Conservation (phyloP, 805 yeast species). For the Vanderwaltozyma tropicalis region DNA sequence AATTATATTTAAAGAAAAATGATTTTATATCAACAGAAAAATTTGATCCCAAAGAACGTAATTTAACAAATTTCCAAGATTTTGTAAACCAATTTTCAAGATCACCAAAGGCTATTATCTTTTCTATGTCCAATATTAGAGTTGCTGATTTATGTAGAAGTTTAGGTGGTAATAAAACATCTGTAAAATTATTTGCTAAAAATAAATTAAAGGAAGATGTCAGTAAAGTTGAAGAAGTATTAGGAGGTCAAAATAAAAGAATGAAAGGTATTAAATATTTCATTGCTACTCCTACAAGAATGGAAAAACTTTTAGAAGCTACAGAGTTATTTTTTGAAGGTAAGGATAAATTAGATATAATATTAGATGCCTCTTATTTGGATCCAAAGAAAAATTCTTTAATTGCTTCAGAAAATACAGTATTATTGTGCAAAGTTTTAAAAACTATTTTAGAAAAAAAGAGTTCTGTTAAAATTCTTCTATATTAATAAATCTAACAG, state of each 20-base stretch:
- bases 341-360: slow-evolving; percentile 28
- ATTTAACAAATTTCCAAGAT: slow-evolving; percentile 42
- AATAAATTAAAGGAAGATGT: slow-evolving; percentile 58
- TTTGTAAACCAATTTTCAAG: slow-evolving; percentile 45
- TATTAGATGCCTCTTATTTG: slow-evolving; percentile 27
- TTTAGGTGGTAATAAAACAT: slow-evolving; percentile 39
- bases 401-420: slow-evolving; percentile 20
- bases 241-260: slow-evolving; percentile 12
- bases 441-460: slow-evolving; percentile 23
- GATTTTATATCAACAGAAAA: slow-evolving; percentile 55
- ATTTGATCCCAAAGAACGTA: slow-evolving; percentile 39
- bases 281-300: slow-evolving; percentile 25
- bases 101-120: slow-evolving; percentile 35
- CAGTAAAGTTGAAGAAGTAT: slow-evolving; percentile 14
- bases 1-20: slow-evolving; percentile 45
- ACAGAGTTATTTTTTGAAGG: slow-evolving; percentile 24
- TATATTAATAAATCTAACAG: slow-evolving; percentile 11
- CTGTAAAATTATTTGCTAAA: slow-evolving; percentile 65
- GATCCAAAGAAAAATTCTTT: slow-evolving; percentile 24
- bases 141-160: slow-evolving; percentile 79
- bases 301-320: slow-evolving; percentile 20
- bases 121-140: slow-evolving; percentile 70
- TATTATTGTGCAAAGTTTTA: slow-evolving; percentile 17
- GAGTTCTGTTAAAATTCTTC: slow-evolving; percentile 26
- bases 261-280: slow-evolving; percentile 17